phyloP scores from a whole-genome alignment of 495 filamentous ascomycete species.

The Neurospora cerealis region DNA sequence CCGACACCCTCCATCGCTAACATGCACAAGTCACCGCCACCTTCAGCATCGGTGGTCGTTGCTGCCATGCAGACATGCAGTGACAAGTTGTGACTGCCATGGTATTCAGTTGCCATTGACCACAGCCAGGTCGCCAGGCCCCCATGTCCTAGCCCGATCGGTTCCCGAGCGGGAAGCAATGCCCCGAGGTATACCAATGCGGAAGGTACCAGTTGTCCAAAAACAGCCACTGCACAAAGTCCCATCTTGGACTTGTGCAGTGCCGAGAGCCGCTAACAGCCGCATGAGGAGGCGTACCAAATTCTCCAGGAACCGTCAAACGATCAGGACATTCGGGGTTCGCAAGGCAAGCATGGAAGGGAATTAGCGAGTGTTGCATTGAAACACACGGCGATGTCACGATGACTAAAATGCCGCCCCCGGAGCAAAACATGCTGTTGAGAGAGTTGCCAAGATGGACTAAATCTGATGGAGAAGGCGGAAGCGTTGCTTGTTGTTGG shows the following conservation, averaged over 20 bases:
- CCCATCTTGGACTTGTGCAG: background rate
- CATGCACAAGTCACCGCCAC: too few relatives aligned
- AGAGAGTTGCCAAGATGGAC: background rate
- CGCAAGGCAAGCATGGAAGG: background rate
- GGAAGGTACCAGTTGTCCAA: background rate
- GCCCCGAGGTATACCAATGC: background rate
- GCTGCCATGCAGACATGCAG: too few relatives aligned
- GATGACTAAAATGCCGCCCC: background rate
- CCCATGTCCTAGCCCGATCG: background rate
- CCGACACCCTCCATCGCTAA: too few relatives aligned
- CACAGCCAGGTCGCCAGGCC: background rate
- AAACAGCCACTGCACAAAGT: background rate
- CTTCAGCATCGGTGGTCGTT: too few relatives aligned
- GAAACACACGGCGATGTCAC: background rate
- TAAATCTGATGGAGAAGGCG: background rate
- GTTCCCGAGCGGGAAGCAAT: background rate
- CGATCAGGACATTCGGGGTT: background rate
- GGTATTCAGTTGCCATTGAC: background rate
- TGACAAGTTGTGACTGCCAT: background rate
- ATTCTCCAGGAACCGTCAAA: too few relatives aligned
- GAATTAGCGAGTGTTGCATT: background rate
- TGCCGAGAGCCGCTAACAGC: background rate
- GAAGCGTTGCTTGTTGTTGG: background rate
- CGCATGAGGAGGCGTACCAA: background rate
- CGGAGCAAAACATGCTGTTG: background rate